Conservation (phyloP, 169 alveolate species). For the Plasmodium gonderi region DNA sequence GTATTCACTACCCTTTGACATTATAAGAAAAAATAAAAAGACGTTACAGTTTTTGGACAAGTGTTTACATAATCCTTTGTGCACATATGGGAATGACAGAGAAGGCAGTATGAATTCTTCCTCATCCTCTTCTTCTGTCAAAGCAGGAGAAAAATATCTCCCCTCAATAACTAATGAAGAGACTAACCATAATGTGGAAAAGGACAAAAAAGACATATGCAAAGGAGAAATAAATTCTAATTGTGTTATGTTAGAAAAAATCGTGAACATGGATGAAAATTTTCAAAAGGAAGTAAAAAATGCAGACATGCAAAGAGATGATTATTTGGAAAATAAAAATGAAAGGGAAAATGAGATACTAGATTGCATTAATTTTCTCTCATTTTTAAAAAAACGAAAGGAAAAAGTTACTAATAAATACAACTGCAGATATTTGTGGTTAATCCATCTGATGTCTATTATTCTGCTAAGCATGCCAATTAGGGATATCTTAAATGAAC, state of each 20-base stretch:
- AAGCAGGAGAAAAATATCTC: too few species aligned
- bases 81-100: not conserved
- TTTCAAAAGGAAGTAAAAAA: not conserved
- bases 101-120: not conserved
- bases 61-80: not conserved
- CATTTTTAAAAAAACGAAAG: not conserved
- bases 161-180: too few species aligned
- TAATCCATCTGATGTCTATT: conserved; percentile 26
- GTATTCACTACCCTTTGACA: conserved; percentile 9
- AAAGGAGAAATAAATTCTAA: not conserved
- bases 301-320: not conserved
- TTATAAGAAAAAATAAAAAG: conserved; percentile 18
- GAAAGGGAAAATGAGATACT: not conserved
- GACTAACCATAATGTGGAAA: too few species aligned
- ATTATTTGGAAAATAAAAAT: not conserved
- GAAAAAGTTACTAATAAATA: conserved; percentile 9
- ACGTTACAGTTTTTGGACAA: not conserved
- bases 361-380: not conserved
- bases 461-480: conserved; percentile 22
- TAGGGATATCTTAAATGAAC: not conserved
- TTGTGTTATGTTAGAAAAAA: not conserved
- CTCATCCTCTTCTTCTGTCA: too few species aligned
- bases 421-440: conserved; percentile 52
- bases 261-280: not conserved
- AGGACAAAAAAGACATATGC: not conserved